These are phyloP conservation scores for Rosa persica DNA, from an alignment of 306 rosid genomes.

Conservation along the genomic window DNA sequence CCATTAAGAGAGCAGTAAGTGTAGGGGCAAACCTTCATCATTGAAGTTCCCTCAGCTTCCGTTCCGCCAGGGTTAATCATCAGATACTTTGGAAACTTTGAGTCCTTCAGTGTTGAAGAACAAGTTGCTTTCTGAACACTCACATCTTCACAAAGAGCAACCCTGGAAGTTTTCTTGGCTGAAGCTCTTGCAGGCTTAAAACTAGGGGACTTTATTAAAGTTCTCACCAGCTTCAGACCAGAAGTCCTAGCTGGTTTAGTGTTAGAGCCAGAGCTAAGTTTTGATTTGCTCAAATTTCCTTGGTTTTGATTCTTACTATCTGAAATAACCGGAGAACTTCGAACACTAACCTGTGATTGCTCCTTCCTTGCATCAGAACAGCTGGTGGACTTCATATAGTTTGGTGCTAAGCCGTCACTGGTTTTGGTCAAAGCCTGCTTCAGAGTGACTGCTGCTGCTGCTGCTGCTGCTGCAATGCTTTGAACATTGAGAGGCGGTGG, in stretches of 20 bases:
- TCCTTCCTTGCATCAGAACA: conserved; percentile 85
- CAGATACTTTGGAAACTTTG: conserved; percentile 69
- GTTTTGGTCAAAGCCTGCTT: conserved; percentile 38
- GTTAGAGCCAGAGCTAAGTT: conserved; percentile 36
- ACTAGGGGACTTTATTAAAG: conserved; percentile 67
- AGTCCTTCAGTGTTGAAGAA: conserved; percentile 81
- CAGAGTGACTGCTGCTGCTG: conserved; percentile 34
- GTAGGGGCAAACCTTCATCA: conserved; percentile 80
- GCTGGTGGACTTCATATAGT: conserved; percentile 97
- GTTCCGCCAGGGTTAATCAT: conserved; percentile 67
- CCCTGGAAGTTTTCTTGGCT: conserved; percentile 52
- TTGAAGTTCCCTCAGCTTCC: conserved; percentile 78
- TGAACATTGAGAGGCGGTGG: conserved; percentile 37
- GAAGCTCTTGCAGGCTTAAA: conserved; percentile 61
- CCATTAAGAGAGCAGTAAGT: conserved; percentile 92
- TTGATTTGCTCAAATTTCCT: conserved; percentile 37
- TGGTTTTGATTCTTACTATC: conserved; percentile 35
- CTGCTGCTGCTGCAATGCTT: conserved; percentile 23
- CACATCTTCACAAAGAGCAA: conserved; percentile 47
- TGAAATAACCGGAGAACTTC: conserved; percentile 35
- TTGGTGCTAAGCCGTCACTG: conserved; percentile 66
- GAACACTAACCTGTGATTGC: conserved; percentile 52
- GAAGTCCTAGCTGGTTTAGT: conserved; percentile 45
- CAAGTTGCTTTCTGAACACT: conserved; percentile 64
- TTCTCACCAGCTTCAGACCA: conserved; percentile 59